Evolutionary conservation across 164 flowering plant species (phyloP), one percentile per base, ranked within the genome.

Genomic region (Houttuynia cordata): DNA sequence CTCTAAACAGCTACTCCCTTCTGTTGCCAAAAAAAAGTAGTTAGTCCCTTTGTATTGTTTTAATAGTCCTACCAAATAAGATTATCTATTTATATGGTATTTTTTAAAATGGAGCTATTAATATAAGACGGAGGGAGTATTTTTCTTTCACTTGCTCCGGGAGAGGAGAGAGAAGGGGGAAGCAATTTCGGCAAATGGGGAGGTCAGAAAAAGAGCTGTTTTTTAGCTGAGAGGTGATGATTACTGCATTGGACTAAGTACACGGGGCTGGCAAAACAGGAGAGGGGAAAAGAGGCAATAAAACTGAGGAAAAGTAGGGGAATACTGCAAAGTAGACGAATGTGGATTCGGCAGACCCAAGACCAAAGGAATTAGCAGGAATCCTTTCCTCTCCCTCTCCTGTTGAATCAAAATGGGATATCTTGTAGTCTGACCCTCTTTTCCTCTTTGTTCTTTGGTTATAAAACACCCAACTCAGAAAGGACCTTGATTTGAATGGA

Each of bases 401-500:
- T 41, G 51, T 34, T 39, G 22, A 22, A 20, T 56, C 19, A 47
- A n/a, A 49, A 42, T 42, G 8, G 20, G 21, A 58, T 41, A 8
- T 53, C 51, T 51, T 50, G 51, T 59, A 17, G 34, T 59, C 19
- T 73, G 80, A 73, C 68, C 71, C 72, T 78, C 83, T 67, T 79
- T 81, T 76, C 76, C 69, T 73, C 69, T 74, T 74, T 75, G 73
- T 68, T 70, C 62, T 72, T 75, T 74, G 58, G 18, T 76, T 67
- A 79, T 72, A 74, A 79, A 68, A 79, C 75, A 76, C 85, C 87
- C 87, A 79, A 78, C 72, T 74, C 73, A 65, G 69, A 79, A 79
- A 78, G 81, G 78, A 19, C 50, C 67, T 75, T 81, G 77, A 77
- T 72, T 79, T 78, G 72, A 75, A 74, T 66, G 65, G 67, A 71